These are phyloP conservation scores for Candida alai DNA, from an alignment of 805 yeast genomes.

Conservation along the genomic window DNA sequence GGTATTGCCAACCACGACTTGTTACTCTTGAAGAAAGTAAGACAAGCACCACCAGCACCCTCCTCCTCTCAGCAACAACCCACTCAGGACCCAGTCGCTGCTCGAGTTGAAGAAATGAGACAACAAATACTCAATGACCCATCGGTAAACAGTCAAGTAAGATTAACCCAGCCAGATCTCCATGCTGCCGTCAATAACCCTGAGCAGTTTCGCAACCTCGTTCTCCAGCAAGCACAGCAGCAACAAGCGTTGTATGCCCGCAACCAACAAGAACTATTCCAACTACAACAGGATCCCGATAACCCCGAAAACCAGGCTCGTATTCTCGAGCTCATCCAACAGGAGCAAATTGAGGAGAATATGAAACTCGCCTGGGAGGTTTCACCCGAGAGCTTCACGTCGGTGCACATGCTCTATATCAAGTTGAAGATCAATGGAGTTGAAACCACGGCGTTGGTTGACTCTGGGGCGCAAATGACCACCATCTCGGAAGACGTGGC, in stretches of 20 bases:
- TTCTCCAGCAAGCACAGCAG: slow-evolving; percentile 32
- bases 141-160: slow-evolving; percentile 30
- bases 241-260: neutral
- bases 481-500: slow-evolving; percentile 78
- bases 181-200: slow-evolving; percentile 46
- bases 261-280: slow-evolving; percentile 40
- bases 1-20: slow-evolving; percentile 59
- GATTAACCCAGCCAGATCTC: slow-evolving; percentile 44
- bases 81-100: slow-evolving; percentile 12
- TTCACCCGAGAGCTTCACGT: slow-evolving; percentile 85
- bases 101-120: slow-evolving; percentile 46
- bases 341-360: slow-evolving; percentile 75
- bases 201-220: slow-evolving; percentile 39
- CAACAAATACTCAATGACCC: slow-evolving; percentile 46
- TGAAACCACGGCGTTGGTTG: slow-evolving; percentile 88
- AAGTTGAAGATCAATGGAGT: slow-evolving; percentile 73
- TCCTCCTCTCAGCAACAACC: slow-evolving; percentile 7
- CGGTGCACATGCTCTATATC: slow-evolving; percentile 81
- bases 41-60: slow-evolving; percentile 8
- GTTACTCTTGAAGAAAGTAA: slow-evolving; percentile 34
- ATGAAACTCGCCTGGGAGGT: slow-evolving; percentile 76
- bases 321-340: slow-evolving; percentile 64
- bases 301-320: slow-evolving; percentile 63
- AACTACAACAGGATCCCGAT: slow-evolving; percentile 62
- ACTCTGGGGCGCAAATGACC: slow-evolving; percentile 92